Conservation (phyloP, 1,284 basidiomycete species). For the Pascua sp. region DNA sequence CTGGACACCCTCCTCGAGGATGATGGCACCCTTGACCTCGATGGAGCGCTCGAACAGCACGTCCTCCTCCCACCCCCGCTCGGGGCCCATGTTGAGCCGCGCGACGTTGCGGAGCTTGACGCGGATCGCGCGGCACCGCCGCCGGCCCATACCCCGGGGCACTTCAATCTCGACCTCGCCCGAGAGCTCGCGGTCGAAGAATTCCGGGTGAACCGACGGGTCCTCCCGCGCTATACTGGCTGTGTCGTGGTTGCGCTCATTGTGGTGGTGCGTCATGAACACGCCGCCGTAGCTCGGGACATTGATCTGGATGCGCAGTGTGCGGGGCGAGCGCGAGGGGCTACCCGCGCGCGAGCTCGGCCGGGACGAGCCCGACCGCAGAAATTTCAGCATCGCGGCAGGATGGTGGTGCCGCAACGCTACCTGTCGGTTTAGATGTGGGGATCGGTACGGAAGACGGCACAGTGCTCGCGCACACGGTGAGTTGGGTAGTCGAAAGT, state of each 20-base stretch:
- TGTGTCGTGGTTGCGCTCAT: neutral
- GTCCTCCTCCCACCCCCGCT: conserved; percentile 29
- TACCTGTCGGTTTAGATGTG: neutral
- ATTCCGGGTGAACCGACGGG: neutral
- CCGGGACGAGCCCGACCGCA: conserved; percentile 4
- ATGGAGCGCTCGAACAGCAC: conserved; percentile 26
- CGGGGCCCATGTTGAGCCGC: conserved; percentile 25
- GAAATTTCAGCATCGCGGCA: conserved; percentile 12
- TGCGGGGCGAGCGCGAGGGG: conserved; percentile 7
- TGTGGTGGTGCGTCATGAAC: conserved; percentile 12
- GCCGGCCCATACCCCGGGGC: conserved; percentile 18
- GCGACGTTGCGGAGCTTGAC: conserved; percentile 23
- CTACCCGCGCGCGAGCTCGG: conserved; percentile 4
- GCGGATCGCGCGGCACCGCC: conserved; percentile 30
- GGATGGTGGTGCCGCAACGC: neutral
- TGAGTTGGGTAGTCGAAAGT: neutral
- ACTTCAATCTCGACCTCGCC: conserved; percentile 32
- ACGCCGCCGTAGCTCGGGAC: conserved; percentile 20
- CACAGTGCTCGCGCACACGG: no score
- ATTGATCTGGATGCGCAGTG: conserved; percentile 16
- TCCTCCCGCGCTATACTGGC: no score
- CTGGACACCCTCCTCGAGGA: conserved; percentile 29
- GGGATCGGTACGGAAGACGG: no score
- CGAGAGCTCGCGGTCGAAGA: conserved; percentile 12
- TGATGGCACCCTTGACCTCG: conserved; percentile 24